Percentiles rank a stretch among this genome's conserved stretches.
Evolutionary conservation across 78 protist genomes (phyloP).

Genomic region (Speleostelium caveatum): DNA sequence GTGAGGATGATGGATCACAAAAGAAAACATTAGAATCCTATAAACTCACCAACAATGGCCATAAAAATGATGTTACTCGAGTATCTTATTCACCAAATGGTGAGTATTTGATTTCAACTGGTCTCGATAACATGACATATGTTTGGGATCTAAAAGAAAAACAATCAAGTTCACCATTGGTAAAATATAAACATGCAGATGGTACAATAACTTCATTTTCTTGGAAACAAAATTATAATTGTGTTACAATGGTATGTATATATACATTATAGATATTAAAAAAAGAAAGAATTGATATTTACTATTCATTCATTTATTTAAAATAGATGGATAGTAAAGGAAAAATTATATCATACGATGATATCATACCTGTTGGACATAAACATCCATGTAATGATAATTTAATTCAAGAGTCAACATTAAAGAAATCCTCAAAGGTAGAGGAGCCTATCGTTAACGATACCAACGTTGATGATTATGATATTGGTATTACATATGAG

Average conservation of each 20-base stretch:
- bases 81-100: constrained; percentile 37
- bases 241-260: constrained; percentile 14
- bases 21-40: background rate
- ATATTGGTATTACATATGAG: background rate
- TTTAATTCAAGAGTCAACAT: background rate
- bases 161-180: constrained; percentile 1
- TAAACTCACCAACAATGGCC: constrained; percentile 5
- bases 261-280: background rate
- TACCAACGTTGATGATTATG: background rate
- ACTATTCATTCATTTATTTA: background rate
- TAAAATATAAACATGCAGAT: background rate
- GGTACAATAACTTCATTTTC: constrained; percentile 2
- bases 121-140: background rate
- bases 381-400: background rate
- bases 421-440: too few species aligned
- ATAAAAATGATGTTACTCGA: background rate
- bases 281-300: background rate
- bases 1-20: background rate
- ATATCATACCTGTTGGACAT: background rate
- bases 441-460: too few species aligned
- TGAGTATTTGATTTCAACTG: constrained; percentile 33
- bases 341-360: background rate
- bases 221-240: constrained; percentile 35
- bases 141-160: constrained; percentile 26
- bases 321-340: constrained; percentile 34